Conservation (phyloP, 345 rosid genomes). For the Crucihimalaya himalaica region DNA sequence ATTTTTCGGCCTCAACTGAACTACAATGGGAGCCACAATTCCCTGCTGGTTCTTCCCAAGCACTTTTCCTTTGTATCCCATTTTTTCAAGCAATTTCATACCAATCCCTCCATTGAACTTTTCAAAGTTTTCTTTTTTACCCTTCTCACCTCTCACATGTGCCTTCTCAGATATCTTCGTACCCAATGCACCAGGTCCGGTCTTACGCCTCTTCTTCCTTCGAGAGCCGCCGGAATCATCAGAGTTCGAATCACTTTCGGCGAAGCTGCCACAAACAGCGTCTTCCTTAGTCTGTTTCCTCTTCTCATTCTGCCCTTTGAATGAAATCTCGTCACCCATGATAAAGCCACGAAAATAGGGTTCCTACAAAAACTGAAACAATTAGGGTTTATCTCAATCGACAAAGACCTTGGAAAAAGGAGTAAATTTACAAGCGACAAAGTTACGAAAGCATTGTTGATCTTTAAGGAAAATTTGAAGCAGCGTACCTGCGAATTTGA, state of each 20-base stretch:
- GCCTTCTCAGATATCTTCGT: slow-evolving; percentile 72
- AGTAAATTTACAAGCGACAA: no score
- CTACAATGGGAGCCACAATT: slow-evolving; percentile 75
- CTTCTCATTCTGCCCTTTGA: slow-evolving; percentile 50
- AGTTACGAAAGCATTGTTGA: not conserved
- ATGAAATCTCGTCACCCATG: slow-evolving; percentile 56
- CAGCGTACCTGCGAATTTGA: not conserved
- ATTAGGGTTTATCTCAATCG: not conserved
- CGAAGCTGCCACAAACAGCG: slow-evolving; percentile 59
- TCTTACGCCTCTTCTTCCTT: slow-evolving; percentile 47
- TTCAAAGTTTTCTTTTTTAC: slow-evolving; percentile 68
- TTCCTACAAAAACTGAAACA: no score
- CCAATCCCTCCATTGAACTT: slow-evolving; percentile 74
- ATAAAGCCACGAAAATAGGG: not conserved
- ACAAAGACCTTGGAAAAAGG: no score
- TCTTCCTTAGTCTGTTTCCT: slow-evolving; percentile 65
- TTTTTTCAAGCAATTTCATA: slow-evolving; percentile 73
- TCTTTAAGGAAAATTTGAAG: not conserved
- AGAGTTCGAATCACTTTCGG: slow-evolving; percentile 51
- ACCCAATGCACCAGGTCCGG: slow-evolving; percentile 64
- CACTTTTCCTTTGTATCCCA: slow-evolving; percentile 92
- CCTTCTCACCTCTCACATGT: slow-evolving; percentile 53
- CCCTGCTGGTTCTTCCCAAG: slow-evolving; percentile 84
- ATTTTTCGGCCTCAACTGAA: slow-evolving; percentile 80
- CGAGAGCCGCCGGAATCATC: slow-evolving; percentile 46